phyloP scores from a whole-genome alignment of 1,284 basidiomycete species.

The Ceratorhiza oryzae-sativae region DNA sequence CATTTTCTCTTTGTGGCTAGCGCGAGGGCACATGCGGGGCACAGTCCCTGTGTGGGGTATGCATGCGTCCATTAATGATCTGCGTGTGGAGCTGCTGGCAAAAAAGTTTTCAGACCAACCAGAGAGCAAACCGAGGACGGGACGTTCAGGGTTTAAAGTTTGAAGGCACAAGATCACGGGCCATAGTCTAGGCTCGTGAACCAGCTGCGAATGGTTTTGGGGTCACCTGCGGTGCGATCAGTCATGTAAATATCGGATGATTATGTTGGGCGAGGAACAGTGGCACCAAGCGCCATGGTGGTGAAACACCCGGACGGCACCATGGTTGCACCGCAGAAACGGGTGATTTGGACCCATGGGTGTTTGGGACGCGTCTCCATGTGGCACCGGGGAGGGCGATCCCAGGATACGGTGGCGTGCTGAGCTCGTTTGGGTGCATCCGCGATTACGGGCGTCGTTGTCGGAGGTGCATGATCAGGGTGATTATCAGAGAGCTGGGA shows the following conservation, averaged over 20 bases:
- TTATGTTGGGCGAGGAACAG: conserved; percentile 4
- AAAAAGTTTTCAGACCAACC: not conserved
- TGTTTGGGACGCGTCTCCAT: not conserved
- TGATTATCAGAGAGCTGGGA: conserved; percentile 1
- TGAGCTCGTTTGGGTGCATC: not conserved
- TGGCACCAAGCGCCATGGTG: not conserved
- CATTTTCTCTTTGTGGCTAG: not conserved
- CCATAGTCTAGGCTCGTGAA: not conserved
- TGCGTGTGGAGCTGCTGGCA: not conserved
- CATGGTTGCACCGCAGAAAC: not conserved
- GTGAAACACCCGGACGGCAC: not conserved
- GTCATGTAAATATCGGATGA: conserved; percentile 7
- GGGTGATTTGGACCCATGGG: not conserved
- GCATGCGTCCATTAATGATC: not conserved
- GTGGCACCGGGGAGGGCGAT: not conserved
- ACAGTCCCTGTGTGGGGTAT: not conserved
- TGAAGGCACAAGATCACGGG: not conserved
- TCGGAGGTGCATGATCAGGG: not conserved
- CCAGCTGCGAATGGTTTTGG: not conserved
- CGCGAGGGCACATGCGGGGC: not conserved
- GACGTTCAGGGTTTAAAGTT: not conserved
- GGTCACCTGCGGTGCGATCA: not conserved
- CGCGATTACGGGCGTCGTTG: not conserved
- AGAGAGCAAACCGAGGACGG: not conserved
- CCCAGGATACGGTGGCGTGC: conserved; percentile 13